These are phyloP conservation scores for Plenodomus lindquistii DNA, from an alignment of 2,329 filamentous ascomycete genomes.

Conservation along the genomic window DNA sequence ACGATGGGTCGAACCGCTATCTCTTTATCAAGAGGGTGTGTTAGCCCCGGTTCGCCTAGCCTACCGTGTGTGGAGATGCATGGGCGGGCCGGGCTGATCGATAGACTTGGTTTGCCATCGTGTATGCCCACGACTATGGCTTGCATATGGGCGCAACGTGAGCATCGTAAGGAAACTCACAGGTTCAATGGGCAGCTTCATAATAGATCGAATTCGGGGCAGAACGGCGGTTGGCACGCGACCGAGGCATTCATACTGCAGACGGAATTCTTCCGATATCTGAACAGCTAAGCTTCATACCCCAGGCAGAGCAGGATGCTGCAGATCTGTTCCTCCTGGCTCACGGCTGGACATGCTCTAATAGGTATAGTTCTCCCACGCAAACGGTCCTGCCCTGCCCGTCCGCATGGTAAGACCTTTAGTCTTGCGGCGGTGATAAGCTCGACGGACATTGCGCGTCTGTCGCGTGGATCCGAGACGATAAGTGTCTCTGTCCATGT, in stretches of 20 bases:
- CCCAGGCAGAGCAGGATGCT: not conserved
- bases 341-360: slow-evolving; percentile 17
- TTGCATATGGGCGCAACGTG: not conserved
- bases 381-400: slow-evolving; percentile 4
- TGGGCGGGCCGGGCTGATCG: not conserved
- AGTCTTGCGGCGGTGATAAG: slow-evolving; percentile 3
- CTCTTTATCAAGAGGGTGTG: slow-evolving; percentile 10
- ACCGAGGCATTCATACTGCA: not conserved
- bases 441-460: not conserved
- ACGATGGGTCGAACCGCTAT: slow-evolving; percentile 6
- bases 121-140: not conserved
- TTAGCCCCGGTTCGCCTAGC: slow-evolving; percentile 7
- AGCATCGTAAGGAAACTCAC: not conserved
- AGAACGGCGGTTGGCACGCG: not conserved
- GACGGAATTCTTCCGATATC: slow-evolving; percentile 8
- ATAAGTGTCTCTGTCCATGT: not conserved
- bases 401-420: not conserved
- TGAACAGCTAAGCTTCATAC: slow-evolving; percentile 5
- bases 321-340: slow-evolving; percentile 3
- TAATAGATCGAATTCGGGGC: not conserved
- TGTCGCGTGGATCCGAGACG: not conserved
- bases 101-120: not conserved
- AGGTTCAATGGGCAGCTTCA: not conserved
- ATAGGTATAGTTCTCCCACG: slow-evolving; percentile 10
- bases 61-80: slow-evolving; percentile 6